Conservation (phyloP, 2,329 filamentous ascomycete species). For the Stachybotrys chlorohalonatus region DNA sequence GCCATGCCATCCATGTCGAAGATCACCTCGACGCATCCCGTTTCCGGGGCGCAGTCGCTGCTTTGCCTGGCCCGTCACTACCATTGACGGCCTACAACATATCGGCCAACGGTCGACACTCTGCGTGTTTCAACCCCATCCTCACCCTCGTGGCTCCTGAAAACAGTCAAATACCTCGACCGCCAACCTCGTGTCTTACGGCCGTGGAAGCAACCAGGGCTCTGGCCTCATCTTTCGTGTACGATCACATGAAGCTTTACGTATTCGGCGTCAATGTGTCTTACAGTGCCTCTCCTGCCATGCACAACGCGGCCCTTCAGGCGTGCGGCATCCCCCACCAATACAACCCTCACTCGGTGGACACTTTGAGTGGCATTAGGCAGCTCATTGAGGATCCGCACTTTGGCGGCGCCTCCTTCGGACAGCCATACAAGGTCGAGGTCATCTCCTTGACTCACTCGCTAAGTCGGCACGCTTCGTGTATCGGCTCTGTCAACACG, state of each 20-base stretch:
- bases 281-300: conserved; percentile 67
- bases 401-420: conserved; percentile 65
- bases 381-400: conserved; percentile 54
- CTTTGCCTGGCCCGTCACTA: conserved; percentile 29
- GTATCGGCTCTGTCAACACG: conserved; percentile 70
- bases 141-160: conserved; percentile 50
- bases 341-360: conserved; percentile 56
- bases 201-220: conserved; percentile 54
- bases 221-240: conserved; percentile 56
- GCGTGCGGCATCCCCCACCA: conserved; percentile 60
- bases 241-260: conserved; percentile 62
- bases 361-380: conserved; percentile 52
- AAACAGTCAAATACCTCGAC: conserved; percentile 10
- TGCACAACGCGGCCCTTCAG: conserved; percentile 64
- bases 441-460: conserved; percentile 60
- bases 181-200: conserved; percentile 34
- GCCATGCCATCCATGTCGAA: conserved; percentile 44
- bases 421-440: conserved; percentile 67
- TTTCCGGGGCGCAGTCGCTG: conserved; percentile 40
- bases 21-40: conserved; percentile 54
- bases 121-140: conserved; percentile 56
- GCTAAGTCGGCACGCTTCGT: conserved; percentile 62
- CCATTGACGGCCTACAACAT: conserved; percentile 58
- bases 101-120: conserved; percentile 52
- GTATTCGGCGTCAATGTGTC: conserved; percentile 65